Evolutionary conservation across 2,329 filamentous ascomycete species (phyloP).

Genomic region (Fragosphaeria purpurea): DNA sequence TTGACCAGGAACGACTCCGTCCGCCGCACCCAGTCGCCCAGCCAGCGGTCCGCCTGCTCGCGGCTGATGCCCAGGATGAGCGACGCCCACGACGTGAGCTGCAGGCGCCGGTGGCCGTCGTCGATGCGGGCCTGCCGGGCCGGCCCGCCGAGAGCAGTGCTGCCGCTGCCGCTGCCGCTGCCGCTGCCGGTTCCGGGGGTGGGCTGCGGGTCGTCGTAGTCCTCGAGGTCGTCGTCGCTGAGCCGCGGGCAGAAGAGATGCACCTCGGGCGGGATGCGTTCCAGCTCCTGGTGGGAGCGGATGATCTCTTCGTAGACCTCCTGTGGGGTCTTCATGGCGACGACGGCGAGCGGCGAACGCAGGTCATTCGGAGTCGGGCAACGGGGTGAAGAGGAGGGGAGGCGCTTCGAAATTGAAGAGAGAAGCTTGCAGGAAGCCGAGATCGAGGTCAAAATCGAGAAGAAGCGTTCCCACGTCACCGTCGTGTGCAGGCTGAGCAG

Average conservation of each 20-base stretch:
- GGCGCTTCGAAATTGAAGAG: no score
- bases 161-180: conserved; percentile 9
- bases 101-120: conserved; percentile 44
- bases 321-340: conserved; percentile 23
- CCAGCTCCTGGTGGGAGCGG: conserved; percentile 33
- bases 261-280: conserved; percentile 33
- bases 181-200: conserved; percentile 22
- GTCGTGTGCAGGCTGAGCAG: no score
- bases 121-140: conserved; percentile 34
- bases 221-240: conserved; percentile 50
- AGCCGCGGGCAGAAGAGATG: conserved; percentile 62
- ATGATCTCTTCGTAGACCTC: conserved; percentile 30
- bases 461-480: no score
- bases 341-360: neutral
- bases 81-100: conserved; percentile 57
- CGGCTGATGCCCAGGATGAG: conserved; percentile 58
- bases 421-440: no score
- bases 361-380: no score
- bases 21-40: conserved; percentile 47
- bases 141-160: conserved; percentile 30
- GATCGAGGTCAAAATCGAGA: no score
- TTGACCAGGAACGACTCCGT: conserved; percentile 49
- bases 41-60: conserved; percentile 48
- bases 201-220: conserved; percentile 48
- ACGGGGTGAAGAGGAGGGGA: no score